phyloP scores from a whole-genome alignment of 176 grass and related monocot species.

The Zea luxurians region DNA sequence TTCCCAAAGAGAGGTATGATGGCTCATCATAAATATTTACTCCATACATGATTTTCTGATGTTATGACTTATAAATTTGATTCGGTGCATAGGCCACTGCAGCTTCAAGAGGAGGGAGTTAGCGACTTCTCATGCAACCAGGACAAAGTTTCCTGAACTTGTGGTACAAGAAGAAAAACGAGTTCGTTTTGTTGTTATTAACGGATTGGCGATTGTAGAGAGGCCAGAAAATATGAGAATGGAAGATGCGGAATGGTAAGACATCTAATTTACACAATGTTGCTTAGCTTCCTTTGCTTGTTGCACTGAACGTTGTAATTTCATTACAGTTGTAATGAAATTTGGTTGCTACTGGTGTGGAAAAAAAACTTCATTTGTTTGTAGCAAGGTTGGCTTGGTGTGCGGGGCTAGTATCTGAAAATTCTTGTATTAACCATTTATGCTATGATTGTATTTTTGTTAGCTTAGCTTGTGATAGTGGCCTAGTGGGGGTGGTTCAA shows the following conservation, averaged over 20 bases:
- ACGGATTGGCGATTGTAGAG: constrained; percentile 72
- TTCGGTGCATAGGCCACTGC: constrained; percentile 54
- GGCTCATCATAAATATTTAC: constrained; percentile 2
- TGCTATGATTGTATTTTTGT: constrained; percentile 23
- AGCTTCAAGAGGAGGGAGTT: constrained; percentile 93
- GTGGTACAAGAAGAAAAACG: constrained; percentile 92
- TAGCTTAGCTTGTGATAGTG: constrained; percentile 1
- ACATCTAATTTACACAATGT: constrained; percentile 10
- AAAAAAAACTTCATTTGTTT: neutral
- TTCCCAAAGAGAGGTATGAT: constrained; percentile 76
- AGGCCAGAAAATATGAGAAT: constrained; percentile 65
- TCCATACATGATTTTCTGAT: neutral
- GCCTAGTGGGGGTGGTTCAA: neutral
- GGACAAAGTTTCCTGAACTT: constrained; percentile 79
- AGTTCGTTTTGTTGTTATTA: constrained; percentile 92
- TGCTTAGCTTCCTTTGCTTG: neutral
- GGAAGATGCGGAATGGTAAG: constrained; percentile 75
- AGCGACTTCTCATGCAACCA: constrained; percentile 77
- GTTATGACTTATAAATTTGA: constrained; percentile 13
- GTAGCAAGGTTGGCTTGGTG: neutral
- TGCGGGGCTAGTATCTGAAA: constrained; percentile 9
- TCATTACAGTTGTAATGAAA: neutral
- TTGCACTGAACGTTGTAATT: neutral
- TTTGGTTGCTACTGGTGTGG: neutral
- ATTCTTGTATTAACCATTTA: constrained; percentile 10